Conservation (phyloP, 129 eudicot species). For the Solidago caesia region DNA sequence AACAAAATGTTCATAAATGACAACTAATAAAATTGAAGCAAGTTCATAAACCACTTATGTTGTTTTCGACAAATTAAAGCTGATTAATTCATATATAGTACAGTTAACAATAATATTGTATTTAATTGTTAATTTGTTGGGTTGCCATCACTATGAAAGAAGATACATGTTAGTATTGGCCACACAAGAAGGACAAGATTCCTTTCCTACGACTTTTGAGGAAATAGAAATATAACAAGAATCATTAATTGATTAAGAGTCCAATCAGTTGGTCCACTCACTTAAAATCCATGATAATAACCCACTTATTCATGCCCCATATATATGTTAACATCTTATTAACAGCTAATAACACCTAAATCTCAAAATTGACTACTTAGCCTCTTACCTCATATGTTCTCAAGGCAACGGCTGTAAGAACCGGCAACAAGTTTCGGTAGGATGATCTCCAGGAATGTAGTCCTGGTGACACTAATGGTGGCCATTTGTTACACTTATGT, state of each 20-base stretch:
- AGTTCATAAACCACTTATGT: background rate
- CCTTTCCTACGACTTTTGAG: slow-evolving; percentile 10
- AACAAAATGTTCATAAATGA: too few species aligned
- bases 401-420: background rate
- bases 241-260: slow-evolving; percentile 11
- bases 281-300: slow-evolving; percentile 27
- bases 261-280: slow-evolving; percentile 35
- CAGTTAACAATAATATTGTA: background rate
- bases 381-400: slow-evolving; percentile 2
- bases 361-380: slow-evolving; percentile 2
- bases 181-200: slow-evolving; percentile 23
- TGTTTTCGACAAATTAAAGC: background rate
- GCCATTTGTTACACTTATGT: slow-evolving; percentile 19
- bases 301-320: slow-evolving; percentile 18
- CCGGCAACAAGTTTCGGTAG: background rate
- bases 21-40: too few species aligned
- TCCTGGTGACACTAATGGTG: background rate
- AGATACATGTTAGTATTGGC: slow-evolving; percentile 9
- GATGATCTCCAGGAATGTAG: background rate
- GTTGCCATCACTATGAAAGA: slow-evolving; percentile 10
- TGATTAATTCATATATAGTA: background rate
- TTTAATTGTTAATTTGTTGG: background rate
- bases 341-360: slow-evolving; percentile 17
- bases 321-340: slow-evolving; percentile 13
- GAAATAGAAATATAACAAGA: background rate